Base-by-base conservation (phyloP, 768 basidiomycete species). In the Amanita polypyramis region DNA sequence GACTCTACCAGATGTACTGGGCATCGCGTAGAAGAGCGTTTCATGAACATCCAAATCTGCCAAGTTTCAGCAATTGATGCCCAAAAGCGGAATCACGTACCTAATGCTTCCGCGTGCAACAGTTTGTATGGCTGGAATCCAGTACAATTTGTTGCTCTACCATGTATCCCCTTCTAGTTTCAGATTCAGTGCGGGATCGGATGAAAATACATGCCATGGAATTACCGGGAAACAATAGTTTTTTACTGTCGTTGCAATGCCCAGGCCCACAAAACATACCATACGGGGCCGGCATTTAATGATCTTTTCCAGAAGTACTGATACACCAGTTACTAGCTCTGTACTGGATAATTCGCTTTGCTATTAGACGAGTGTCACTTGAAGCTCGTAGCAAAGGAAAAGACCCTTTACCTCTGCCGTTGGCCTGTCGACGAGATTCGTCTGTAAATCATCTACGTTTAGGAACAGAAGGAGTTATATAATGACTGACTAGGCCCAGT, bases 201-300 rank as follows among this genome's bases (percentile, higher is more conserved):
- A n/a, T 19, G 20, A 38, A 37, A 12, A 43, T 21, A 44, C 34
- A 17, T 27, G 9, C 42, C 43, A 19, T 35, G 51, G 55, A 52
- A 51, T 50, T 33, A 62, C 53, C 27, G 48, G 45, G 11, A 51
- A 36, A 9, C 64, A 45, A 19, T 60, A 43, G 35, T 61, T 52
- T 55, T 73, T 53, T 35, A 70, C 60, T 54, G 55, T 50, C 50
- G 67, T 59, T 33, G 72, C 65, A 27, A 92, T 89, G 7, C 72
- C 70, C 51, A 86, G 68, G 1, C 91, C 90, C 1, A 91, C 80
- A 55, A 92, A 85, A 56, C 86, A 89, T 0, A 89, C 72, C 4
- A 92, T 66, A 3, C 69, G 68, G 0, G 90, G 90, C 9, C 72
- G 72, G 53, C 71, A 71, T 7, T 58, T 63, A 0, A 63, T 56